Percentiles rank a stretch among this genome's conserved stretches.
Evolutionary conservation across 148 eudicot genomes (phyloP).

Genomic region (Amaranthus cruentus): DNA sequence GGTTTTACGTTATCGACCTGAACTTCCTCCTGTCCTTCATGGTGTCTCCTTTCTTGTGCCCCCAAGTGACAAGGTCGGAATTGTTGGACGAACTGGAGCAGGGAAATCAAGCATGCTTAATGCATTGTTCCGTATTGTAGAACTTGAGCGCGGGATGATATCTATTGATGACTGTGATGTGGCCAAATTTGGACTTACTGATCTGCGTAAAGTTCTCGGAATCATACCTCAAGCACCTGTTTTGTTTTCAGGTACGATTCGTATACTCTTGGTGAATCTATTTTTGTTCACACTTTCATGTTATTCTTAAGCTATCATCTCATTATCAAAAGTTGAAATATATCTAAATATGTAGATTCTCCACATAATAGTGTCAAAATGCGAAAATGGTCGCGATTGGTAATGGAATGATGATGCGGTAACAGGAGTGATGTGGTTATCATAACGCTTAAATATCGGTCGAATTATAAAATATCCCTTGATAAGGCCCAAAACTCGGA

Average conservation of each 20-base stretch:
- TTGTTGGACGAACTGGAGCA: conserved; percentile 96
- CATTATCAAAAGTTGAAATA: not conserved
- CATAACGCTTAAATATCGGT: too few relatives aligned
- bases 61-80: conserved; percentile 92
- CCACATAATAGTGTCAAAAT: too few relatives aligned
- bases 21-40: conserved; percentile 89
- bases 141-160: conserved; percentile 79
- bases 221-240: conserved; percentile 97
- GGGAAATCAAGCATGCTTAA: conserved; percentile 98
- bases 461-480: too few relatives aligned
- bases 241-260: conserved; percentile 75
- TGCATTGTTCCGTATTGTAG: conserved; percentile 87
- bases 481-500: too few relatives aligned
- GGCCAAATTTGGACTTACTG: conserved; percentile 76
- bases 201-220: conserved; percentile 88
- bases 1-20: conserved; percentile 84
- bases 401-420: too few relatives aligned
- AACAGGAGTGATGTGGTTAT: too few relatives aligned
- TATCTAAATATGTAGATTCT: too few relatives aligned
- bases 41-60: conserved; percentile 68
- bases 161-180: conserved; percentile 71
- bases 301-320: not conserved
- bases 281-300: not conserved
- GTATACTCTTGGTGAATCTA: not conserved
- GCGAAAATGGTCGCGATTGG: too few relatives aligned